Base-by-base conservation (phyloP, 768 basidiomycete species). In the Botryobasidium botryosum region DNA sequence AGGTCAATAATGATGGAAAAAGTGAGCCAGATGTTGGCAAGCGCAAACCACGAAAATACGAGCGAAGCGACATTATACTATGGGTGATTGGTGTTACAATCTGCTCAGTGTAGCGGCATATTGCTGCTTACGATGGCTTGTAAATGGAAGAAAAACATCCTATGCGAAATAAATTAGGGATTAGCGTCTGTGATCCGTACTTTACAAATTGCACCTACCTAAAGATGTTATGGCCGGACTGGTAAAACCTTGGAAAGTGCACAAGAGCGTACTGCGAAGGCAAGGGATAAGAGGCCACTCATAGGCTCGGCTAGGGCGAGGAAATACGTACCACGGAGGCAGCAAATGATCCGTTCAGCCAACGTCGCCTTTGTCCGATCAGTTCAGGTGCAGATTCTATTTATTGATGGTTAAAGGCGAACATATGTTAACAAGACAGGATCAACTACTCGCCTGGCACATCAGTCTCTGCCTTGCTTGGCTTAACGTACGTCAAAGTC, bases 91-190 rank as follows among this genome's bases (percentile, higher is more conserved):
- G n/a, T 29, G 42, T 18, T 29, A 26, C 15, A 21, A 28, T 3
- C 20, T 8, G 21, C 20, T 8, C 31, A 23, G 17, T 47, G 23
- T 20, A n/a, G n/a, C n/a, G n/a, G n/a, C n/a, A n/a, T n/a, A n/a
- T n/a, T n/a, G n/a, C n/a, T n/a, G n/a, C 79, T 50, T 58, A 87
- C 86, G 44, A 96, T 47, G 33, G 77, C 90, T 62, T 97, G 92
- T 38, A 99, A 56, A 57, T 96, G 91, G 60, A 99, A 77, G 68
- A 96, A 88, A 67, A 97, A 80, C 82, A 97, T 86, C 56, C 92
- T 61, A 25, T 15, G 23, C 20, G n/a, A 18, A 23, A 13, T 39
- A 10, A 35, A n/a, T 26, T 29, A n/a, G 20, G n/a, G 8, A 10
- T 4, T 17, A 35, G 17, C 15, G 38, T 2, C 18, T 26, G 20